Evolutionary conservation across 2,329 filamentous ascomycete genomes (phyloP).

Genomic region (Arthrinium phaeospermum): DNA sequence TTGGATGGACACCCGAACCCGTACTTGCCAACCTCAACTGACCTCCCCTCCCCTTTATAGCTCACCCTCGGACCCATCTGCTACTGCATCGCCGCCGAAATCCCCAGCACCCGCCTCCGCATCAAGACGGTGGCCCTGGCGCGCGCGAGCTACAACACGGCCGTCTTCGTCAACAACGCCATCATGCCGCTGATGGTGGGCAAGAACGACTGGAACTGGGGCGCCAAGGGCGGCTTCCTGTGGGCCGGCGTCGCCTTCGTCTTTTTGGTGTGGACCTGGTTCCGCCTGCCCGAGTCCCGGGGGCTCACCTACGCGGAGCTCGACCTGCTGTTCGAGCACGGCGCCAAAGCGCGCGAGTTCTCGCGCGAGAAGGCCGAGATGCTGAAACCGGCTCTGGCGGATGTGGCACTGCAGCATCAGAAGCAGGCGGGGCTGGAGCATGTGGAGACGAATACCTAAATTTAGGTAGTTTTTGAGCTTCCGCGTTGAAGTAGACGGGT

Average conservation of each 20-base stretch:
- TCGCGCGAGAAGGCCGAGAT: conserved; percentile 16
- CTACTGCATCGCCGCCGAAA: conserved; percentile 22
- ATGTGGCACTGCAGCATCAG: conserved; percentile 5
- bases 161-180: conserved; percentile 20
- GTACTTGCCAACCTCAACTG: not conserved
- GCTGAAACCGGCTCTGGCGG: conserved; percentile 12
- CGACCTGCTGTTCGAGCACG: conserved; percentile 23
- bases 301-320: conserved; percentile 22
- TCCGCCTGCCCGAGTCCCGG: conserved; percentile 22
- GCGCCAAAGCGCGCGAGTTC: conserved; percentile 22
- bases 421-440: conserved; percentile 13
- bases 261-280: conserved; percentile 23
- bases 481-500: not conserved
- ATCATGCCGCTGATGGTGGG: conserved; percentile 24
- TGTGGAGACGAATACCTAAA: not conserved
- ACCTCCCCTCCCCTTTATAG: not conserved
- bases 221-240: conserved; percentile 22
- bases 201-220: conserved; percentile 22
- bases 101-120: conserved; percentile 21
- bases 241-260: conserved; percentile 22
- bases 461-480: too few species aligned
- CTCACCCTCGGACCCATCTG: conserved; percentile 22
- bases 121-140: conserved; percentile 22
- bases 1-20: too few species aligned
- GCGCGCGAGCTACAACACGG: conserved; percentile 22